phyloP scores from a whole-genome alignment of 1,139 yeast genomes.

The Blastobotrys elegans region DNA sequence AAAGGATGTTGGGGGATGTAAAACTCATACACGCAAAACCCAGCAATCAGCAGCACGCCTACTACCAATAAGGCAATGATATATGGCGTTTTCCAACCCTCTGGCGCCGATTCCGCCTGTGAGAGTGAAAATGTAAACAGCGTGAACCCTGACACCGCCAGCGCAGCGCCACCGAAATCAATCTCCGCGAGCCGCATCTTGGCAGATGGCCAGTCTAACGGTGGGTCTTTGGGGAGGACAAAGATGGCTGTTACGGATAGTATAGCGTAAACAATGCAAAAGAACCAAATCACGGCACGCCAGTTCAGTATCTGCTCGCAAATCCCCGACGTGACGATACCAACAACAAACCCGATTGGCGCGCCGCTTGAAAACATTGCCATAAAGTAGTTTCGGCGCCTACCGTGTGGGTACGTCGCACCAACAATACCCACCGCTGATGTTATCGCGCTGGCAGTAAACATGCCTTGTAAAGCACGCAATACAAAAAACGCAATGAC shows the following conservation, averaged over 20 bases:
- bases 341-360: slow-evolving; percentile 42
- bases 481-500: slow-evolving; percentile 37
- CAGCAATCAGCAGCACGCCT: slow-evolving; percentile 35
- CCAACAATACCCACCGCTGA: slow-evolving; percentile 45
- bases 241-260: slow-evolving; percentile 29
- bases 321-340: slow-evolving; percentile 41
- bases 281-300: slow-evolving; percentile 40
- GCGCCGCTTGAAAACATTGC: slow-evolving; percentile 45
- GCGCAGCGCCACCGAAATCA: slow-evolving; percentile 40
- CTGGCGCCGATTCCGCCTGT: slow-evolving; percentile 37
- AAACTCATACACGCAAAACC: slow-evolving; percentile 38
- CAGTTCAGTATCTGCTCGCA: slow-evolving; percentile 38
- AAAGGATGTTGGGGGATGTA: slow-evolving; percentile 40
- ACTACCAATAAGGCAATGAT: slow-evolving; percentile 41
- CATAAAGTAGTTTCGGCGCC: slow-evolving; percentile 40
- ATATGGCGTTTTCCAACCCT: slow-evolving; percentile 45
- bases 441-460: slow-evolving; percentile 41
- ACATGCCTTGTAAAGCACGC: slow-evolving; percentile 41
- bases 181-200: slow-evolving; percentile 26
- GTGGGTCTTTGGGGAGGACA: slow-evolving; percentile 34
- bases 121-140: slow-evolving; percentile 42
- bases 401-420: slow-evolving; percentile 32
- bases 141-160: slow-evolving; percentile 38
- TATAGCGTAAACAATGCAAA: slow-evolving; percentile 36
- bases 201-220: slow-evolving; percentile 14